Percentiles rank a stretch among this genome's conserved stretches.
These are phyloP conservation scores for Chalciporus chontae DNA, from an alignment of 768 basidiomycete genomes.

Conservation along the genomic window DNA sequence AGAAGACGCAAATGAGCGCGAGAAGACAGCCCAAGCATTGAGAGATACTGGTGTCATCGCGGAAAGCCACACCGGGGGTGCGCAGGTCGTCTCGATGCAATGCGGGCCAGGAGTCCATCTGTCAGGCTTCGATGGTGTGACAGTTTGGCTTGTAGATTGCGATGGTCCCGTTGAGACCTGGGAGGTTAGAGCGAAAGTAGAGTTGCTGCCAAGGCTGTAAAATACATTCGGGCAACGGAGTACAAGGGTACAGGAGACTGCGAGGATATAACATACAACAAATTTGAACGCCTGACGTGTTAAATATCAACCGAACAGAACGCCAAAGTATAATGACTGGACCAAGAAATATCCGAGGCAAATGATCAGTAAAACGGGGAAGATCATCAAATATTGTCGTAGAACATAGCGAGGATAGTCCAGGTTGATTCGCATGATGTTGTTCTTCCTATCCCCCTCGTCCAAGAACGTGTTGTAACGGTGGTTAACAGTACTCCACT, in stretches of 20 bases:
- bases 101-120: constrained; percentile 35
- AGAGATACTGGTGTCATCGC: constrained; percentile 33
- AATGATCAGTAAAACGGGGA: constrained; percentile 5
- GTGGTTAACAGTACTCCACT: constrained; percentile 26
- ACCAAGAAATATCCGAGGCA: constrained; percentile 3
- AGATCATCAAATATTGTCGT: constrained; percentile 2
- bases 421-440: constrained; percentile 18
- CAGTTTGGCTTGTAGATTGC: constrained; percentile 60
- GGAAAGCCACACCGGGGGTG: constrained; percentile 21
- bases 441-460: constrained; percentile 19
- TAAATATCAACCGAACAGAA: background rate
- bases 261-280: no score
- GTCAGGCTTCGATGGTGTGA: constrained; percentile 40
- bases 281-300: background rate
- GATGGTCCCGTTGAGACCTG: constrained; percentile 59
- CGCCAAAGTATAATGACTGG: background rate
- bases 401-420: background rate
- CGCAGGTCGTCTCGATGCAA: constrained; percentile 22
- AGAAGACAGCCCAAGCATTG: constrained; percentile 43
- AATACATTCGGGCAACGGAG: background rate
- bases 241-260: no score
- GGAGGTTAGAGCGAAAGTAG: constrained; percentile 42
- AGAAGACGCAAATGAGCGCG: constrained; percentile 55
- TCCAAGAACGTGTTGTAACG: constrained; percentile 25
- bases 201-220: background rate